Base-by-base conservation (phyloP, 805 yeast genomes). In the Metschnikowia peoriensis region DNA sequence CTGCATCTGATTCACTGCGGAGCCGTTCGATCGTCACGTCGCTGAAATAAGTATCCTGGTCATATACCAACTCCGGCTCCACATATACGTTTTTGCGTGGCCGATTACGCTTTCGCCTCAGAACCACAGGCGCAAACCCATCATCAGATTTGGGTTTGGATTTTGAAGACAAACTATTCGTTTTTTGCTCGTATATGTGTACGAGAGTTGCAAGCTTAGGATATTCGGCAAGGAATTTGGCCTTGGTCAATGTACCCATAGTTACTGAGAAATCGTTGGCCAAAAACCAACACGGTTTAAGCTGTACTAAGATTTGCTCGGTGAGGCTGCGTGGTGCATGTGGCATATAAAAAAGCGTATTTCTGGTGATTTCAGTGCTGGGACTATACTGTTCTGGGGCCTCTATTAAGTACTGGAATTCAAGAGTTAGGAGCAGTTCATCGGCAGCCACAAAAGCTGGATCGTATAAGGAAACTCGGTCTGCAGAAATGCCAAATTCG, bases 281-380 rank as follows among this genome's bases (percentile, higher is more conserved):
- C 16, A 84, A 64, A 42, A 80, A 55, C 37, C 67, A 61, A n/a
- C 41, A 49, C 2, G 86, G 82, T 35, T 62, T 28, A 22, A 69
- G 64, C 0, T 51, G 27, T 1, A 41, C 41, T 11, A 82, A 47
- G 1, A 83, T 55, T 1, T 28, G n/a, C 40, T 81, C 77, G 1
- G 85, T 79, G 15, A 83, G 60, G 15, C 66, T 72, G 39, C 85
- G 66, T 1, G 90, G 89, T 0, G 92, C 93, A 69, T 88, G 96
- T 0, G 96, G 96, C 44, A 88, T 72, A 61, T 81, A 88, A 64
- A 72, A 86, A 1, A 88, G 66, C 0, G 76, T 69, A 10, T n/a
- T 44, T 16, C 35, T 12, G 12, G 46, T 38, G 1, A 17, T 14
- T 5, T 35, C 16, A 2, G 42, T 37, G 12, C 16, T 16, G 8